A percentile compares a stretch with the other conserved stretches of the same genome.
Conservation (phyloP, 306 rosid genomes). For the Castanospermum australe region DNA sequence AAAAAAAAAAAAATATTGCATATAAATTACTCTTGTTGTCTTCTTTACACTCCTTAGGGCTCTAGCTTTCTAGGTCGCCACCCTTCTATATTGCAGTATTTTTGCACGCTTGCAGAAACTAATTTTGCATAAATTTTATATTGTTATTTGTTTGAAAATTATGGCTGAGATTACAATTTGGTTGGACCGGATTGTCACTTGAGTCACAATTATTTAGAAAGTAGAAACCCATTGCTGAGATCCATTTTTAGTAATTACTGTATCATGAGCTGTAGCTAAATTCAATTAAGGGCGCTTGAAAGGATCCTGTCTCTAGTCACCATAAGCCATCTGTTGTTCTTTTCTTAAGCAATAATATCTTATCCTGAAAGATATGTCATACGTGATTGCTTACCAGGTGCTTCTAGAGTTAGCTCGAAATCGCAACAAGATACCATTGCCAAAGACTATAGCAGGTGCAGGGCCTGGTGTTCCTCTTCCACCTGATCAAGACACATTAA, state of each 20-base stretch:
- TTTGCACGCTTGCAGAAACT: conserved; percentile 15
- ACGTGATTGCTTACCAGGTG: conserved; percentile 50
- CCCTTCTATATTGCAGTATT: neutral
- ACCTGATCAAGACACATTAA: conserved; percentile 74
- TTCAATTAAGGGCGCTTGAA: no score
- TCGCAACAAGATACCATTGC: conserved; percentile 78
- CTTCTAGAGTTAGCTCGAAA: conserved; percentile 79
- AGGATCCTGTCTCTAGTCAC: neutral
- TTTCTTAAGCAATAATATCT: neutral
- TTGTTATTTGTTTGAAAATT: no score
- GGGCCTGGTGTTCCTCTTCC: conserved; percentile 81
- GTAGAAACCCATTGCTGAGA: neutral
- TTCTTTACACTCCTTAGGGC: neutral
- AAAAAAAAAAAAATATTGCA: neutral
- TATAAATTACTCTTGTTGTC: neutral
- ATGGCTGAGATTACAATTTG: no score
- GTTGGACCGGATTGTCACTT: neutral
- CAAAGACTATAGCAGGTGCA: conserved; percentile 55
- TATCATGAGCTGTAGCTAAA: conserved; percentile 7
- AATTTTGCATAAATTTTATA: neutral
- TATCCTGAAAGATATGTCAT: conserved; percentile 6
- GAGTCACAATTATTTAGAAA: neutral
- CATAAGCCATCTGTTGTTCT: neutral
- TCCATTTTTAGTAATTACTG: neutral
- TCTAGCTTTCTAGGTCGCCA: neutral